A percentile compares a stretch with the other conserved stretches of the same genome.
Conservation (phyloP, 2,329 filamentous ascomycete species). For the Botrytis fragariae region DNA sequence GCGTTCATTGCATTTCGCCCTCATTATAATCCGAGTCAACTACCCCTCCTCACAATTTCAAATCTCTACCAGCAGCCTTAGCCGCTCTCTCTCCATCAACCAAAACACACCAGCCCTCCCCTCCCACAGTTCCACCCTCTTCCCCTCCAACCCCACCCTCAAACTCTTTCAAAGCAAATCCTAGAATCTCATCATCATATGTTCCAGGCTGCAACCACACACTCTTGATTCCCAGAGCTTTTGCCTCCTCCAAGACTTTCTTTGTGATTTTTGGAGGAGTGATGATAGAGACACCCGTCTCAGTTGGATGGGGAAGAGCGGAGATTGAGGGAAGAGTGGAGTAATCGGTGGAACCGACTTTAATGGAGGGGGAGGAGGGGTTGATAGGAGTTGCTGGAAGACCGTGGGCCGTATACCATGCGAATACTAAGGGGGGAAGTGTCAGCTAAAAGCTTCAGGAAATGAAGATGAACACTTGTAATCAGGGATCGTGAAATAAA, state of each 20-base stretch:
- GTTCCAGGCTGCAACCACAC: slow-evolving; percentile 92
- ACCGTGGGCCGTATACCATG: slow-evolving; percentile 78
- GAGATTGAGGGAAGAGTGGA: slow-evolving; percentile 50
- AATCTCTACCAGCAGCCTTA: slow-evolving; percentile 49
- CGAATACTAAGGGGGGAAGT: slow-evolving; percentile 61
- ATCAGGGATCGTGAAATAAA: not conserved
- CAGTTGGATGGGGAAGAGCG: slow-evolving; percentile 60
- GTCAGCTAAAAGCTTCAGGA: slow-evolving; percentile 13
- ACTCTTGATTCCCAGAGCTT: slow-evolving; percentile 65
- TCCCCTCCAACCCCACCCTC: slow-evolving; percentile 67
- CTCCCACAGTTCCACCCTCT: slow-evolving; percentile 54
- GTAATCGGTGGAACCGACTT: slow-evolving; percentile 55
- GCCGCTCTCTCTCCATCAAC: slow-evolving; percentile 74
- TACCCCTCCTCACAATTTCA: slow-evolving; percentile 28
- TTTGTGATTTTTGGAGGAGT: slow-evolving; percentile 79
- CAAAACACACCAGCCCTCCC: slow-evolving; percentile 82
- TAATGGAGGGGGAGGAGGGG: slow-evolving; percentile 64
- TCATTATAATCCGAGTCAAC: too few species aligned
- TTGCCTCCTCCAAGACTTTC: slow-evolving; percentile 73
- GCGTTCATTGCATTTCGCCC: not conserved
- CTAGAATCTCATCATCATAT: slow-evolving; percentile 73
- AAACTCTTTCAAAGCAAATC: slow-evolving; percentile 68
- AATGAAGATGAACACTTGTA: not conserved
- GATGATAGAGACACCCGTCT: slow-evolving; percentile 80
- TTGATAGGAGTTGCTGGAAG: slow-evolving; percentile 84